Evolutionary conservation across 805 yeast species (phyloP).

Genomic region (Hanseniaspora hatyaiensis): DNA sequence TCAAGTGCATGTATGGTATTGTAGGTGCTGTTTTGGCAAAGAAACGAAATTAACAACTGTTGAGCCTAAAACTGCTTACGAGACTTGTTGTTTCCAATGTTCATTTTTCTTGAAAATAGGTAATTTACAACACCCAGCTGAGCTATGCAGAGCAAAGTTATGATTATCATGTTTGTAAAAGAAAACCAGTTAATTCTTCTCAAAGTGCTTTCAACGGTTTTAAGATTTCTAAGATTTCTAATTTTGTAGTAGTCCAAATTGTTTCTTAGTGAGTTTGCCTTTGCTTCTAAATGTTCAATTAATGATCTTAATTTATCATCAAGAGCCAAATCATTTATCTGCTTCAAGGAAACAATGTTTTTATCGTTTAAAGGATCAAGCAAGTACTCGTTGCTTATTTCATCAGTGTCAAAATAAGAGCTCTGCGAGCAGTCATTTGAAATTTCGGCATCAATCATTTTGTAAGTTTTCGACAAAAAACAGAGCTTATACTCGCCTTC

Average conservation of each 20-base stretch:
- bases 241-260: slow-evolving; percentile 73
- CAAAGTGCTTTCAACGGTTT: slow-evolving; percentile 55
- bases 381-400: slow-evolving; percentile 11
- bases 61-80: neutral
- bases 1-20: too few relatives aligned
- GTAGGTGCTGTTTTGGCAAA: too few relatives aligned
- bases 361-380: slow-evolving; percentile 16
- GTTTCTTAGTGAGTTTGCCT: slow-evolving; percentile 45
- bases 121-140: slow-evolving; percentile 53
- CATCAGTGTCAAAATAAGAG: slow-evolving; percentile 20
- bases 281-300: slow-evolving; percentile 39
- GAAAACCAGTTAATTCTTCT: slow-evolving; percentile 53
- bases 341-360: slow-evolving; percentile 18
- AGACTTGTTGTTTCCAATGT: slow-evolving; percentile 34
- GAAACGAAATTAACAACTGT: too few relatives aligned
- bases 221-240: slow-evolving; percentile 84
- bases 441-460: slow-evolving; percentile 75
- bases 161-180: slow-evolving; percentile 49
- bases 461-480: slow-evolving; percentile 70
- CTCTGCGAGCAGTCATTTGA: slow-evolving; percentile 26
- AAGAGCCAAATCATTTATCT: slow-evolving; percentile 19
- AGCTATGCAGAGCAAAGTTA: slow-evolving; percentile 57
- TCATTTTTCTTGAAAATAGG: slow-evolving; percentile 61
- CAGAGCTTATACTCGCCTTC: slow-evolving; percentile 82
- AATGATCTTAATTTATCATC: slow-evolving; percentile 22